Base-by-base conservation (phyloP, 2,329 filamentous ascomycete species). In the Aspergillus persii region DNA sequence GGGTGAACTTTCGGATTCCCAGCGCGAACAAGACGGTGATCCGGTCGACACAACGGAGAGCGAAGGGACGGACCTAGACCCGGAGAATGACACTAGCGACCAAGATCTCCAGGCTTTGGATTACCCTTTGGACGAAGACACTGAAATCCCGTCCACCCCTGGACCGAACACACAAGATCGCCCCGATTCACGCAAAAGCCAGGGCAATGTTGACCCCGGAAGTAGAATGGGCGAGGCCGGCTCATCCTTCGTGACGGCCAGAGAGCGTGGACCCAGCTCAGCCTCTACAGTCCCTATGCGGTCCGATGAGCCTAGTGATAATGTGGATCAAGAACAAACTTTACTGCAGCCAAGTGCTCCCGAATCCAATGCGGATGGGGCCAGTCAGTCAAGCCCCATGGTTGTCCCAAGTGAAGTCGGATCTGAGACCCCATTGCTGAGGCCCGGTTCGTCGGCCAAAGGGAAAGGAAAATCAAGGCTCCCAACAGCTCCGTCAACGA, bases 351-450 rank as follows among this genome's bases (percentile, higher is more conserved):
- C 18, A 27, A 47, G 44, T 47, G 44, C 44, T 47, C 44, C 44
- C 48, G 54, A 63, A 41, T 51, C 66, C 4, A 63, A 58, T n/a
- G 64, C 60, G 11, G 58, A 63, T 54, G 63, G 64, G 54, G 50
- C 60, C 29, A 66, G 59, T 59, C 64, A 69, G 27, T 62, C 62
- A 57, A 67, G 62, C 50, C 53, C 63, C 54, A 66, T 67, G 55
- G 62, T 62, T 41, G 63, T 57, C 39, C 56, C 65, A 52, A 74
- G 71, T 59, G 73, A 74, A 47, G 57, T 68, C 36, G 70, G 68
- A 50, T 77, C 75, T 11, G 72, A 71, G 9, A 70, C 70, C 5
- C 69, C 71, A 8, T 65, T 79, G 44, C 59, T 77, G 55, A 68
- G 63, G 30, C 61, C 60, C 49, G 65, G 62, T 31, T 53, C 64